Conservation (phyloP, 192 early-diverging fungal species). For the Piromyces finnis region DNA sequence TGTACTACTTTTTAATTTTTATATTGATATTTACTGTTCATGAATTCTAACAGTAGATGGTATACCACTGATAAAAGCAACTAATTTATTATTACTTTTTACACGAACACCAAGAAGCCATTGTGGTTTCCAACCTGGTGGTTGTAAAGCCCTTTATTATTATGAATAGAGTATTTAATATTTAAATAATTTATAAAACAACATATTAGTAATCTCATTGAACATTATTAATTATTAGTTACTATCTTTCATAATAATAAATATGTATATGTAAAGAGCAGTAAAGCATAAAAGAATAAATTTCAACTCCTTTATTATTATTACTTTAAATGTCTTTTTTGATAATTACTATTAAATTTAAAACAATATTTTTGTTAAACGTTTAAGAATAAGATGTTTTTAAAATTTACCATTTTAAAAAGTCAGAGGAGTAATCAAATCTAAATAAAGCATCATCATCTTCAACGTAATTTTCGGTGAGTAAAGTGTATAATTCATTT, state of each 20-base stretch:
- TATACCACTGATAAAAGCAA: constrained; percentile 91
- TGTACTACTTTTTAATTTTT: no score
- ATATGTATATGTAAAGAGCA: no score
- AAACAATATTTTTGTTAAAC: no score
- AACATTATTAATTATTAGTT: no score
- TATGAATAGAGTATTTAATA: no score
- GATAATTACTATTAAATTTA: no score
- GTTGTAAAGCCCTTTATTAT: constrained; percentile 58
- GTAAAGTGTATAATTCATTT: constrained; percentile 67
- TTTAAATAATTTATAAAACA: no score
- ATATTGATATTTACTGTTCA: constrained; percentile 24
- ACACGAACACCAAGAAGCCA: constrained; percentile 95
- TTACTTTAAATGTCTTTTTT: no score
- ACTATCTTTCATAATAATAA: no score
- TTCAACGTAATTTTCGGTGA: constrained; percentile 92
- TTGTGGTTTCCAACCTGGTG: constrained; percentile 68
- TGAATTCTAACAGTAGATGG: constrained; percentile 63
- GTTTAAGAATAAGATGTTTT: no score
- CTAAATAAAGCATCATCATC: constrained; percentile 90
- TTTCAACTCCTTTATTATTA: no score
- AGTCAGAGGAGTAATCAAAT: constrained; percentile 85
- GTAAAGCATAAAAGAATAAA: no score
- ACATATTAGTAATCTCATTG: not conserved
- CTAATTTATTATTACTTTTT: constrained; percentile 51
- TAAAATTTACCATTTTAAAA: constrained; percentile 66